Base-by-base conservation (phyloP, 306 rosid genomes). In the Argentina anserina region DNA sequence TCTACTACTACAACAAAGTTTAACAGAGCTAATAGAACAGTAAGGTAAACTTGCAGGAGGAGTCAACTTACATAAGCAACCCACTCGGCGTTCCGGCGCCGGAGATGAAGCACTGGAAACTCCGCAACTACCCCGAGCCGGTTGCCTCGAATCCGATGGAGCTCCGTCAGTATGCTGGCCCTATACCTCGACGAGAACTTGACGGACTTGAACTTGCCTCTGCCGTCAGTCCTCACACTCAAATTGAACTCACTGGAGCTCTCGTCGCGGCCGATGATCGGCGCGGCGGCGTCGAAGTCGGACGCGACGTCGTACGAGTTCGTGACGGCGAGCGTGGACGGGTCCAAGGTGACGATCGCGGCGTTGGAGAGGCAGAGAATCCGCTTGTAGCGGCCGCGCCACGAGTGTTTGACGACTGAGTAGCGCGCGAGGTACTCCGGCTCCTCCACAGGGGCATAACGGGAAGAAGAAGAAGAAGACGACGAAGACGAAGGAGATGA, bases 361-460 rank as follows among this genome's bases (percentile, higher is more conserved):
- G 81, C 81, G 62, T 49, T 81, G 9, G 97, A 95, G 6, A 95
- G 77, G 77, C 99, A 95, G 7, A 95, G 83, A 65, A 91, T 88
- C 68, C 99, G 86, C 86, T 91, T 95, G 86, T 95, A 95, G 23
- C 99, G 97, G 56, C 99, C 99, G 3, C 97, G 96, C 99, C 99
- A 95, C 0, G 99, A 95, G 92, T 95, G 99, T 79, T 95, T 95
- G 49, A 91, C 70, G 31, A 90, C 97, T 70, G 87, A 13, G 76
- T 95, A 91, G 11, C 99, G 88, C 4, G 97, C 97, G 77, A 95
- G 68, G 83, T 95, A 95, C 88, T 95, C 99, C 0, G 85, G 89
- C 84, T 95, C 99, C 70, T 95, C 99, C 34, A 78, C 61, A 3
- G 76, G 83, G 50, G 80, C 21, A 18, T 55, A 70, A 42, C 77